phyloP scores from a whole-genome alignment of 2,329 filamentous ascomycete species.

The Coleophoma cylindrospora region DNA sequence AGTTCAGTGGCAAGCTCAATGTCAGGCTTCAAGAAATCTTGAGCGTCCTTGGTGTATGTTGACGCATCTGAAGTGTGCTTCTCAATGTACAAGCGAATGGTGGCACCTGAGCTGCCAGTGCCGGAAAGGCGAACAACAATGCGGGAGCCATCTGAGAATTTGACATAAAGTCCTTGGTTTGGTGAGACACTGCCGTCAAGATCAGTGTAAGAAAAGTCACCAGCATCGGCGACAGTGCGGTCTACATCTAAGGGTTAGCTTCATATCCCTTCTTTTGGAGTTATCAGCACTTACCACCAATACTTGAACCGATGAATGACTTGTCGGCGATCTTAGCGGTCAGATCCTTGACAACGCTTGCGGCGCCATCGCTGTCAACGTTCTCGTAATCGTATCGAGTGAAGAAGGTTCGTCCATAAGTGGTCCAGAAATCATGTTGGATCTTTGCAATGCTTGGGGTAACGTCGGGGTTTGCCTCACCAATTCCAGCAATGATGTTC shows the following conservation, averaged over 20 bases:
- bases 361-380: constrained; percentile 84
- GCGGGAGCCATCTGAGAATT: constrained; percentile 90
- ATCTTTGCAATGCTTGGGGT: constrained; percentile 93
- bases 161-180: constrained; percentile 93
- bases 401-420: constrained; percentile 97
- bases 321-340: constrained; percentile 70
- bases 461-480: constrained; percentile 71
- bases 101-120: constrained; percentile 91
- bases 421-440: constrained; percentile 94
- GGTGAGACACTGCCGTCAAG: constrained; percentile 94
- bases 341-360: constrained; percentile 82
- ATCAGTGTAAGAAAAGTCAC: constrained; percentile 97
- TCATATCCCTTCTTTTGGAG: constrained; percentile 7
- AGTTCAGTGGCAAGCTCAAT: constrained; percentile 80
- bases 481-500: constrained; percentile 95
- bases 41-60: constrained; percentile 76
- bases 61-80: constrained; percentile 81
- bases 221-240: constrained; percentile 81
- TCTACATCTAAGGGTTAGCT: constrained; percentile 30
- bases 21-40: constrained; percentile 89
- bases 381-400: constrained; percentile 98
- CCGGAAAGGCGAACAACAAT: constrained; percentile 94
- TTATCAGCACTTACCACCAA: constrained; percentile 52
- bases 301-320: constrained; percentile 74
- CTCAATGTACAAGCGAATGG: constrained; percentile 95